Evolutionary conservation across 352 stramenopile species (phyloP).

Genomic region (Globisporangium lucens): DNA sequence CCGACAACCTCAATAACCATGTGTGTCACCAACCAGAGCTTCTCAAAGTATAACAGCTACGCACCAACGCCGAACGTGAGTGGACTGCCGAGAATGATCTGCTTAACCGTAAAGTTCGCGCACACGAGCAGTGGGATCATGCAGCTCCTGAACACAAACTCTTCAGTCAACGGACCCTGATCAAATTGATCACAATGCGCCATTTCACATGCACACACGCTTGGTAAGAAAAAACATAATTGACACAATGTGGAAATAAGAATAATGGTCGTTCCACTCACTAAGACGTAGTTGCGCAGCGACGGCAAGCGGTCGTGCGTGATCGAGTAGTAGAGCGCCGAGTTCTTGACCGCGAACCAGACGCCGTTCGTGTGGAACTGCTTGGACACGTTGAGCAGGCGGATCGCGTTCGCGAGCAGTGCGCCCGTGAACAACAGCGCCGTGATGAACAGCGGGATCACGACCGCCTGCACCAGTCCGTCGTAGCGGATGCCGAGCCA

Average conservation of each 20-base stretch:
- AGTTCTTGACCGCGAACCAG: conserved; percentile 84
- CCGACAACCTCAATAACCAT: neutral
- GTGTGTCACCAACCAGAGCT: neutral
- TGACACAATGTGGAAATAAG: neutral
- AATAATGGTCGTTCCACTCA: conserved; percentile 21
- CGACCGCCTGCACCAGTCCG: conserved; percentile 46
- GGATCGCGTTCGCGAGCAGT: conserved; percentile 67
- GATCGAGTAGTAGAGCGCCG: conserved; percentile 73
- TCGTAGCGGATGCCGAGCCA: conserved; percentile 81
- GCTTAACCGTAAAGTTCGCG: conserved; percentile 67
- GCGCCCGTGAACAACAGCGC: conserved; percentile 77
- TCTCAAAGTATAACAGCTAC: conserved; percentile 21
- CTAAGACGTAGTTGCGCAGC: conserved; percentile 80
- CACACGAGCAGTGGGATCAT: conserved; percentile 91
- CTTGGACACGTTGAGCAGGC: conserved; percentile 71
- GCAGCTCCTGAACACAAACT: conserved; percentile 95
- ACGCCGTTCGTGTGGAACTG: conserved; percentile 70
- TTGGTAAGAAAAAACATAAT: neutral
- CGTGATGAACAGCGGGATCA: conserved; percentile 67
- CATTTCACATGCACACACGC: conserved; percentile 4
- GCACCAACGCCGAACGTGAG: conserved; percentile 93
- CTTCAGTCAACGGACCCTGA: conserved; percentile 91
- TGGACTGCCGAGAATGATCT: conserved; percentile 85
- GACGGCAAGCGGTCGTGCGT: conserved; percentile 71
- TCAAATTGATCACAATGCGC: neutral